Evolutionary conservation across 306 rosid species (phyloP).

Genomic region (Herpetospermum pedunculosum): DNA sequence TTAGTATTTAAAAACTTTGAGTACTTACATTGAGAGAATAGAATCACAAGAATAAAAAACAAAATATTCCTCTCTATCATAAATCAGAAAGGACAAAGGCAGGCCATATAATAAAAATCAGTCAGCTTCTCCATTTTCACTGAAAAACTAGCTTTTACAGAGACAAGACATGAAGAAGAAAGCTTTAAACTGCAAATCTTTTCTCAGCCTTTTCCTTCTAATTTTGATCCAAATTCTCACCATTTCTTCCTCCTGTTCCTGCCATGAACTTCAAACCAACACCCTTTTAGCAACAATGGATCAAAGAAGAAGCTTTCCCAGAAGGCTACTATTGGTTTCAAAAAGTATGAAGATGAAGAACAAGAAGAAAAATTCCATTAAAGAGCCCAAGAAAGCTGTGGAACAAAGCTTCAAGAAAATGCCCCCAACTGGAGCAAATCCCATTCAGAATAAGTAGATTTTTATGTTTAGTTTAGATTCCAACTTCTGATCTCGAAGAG

Average conservation of each 20-base stretch:
- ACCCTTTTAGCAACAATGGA: background rate
- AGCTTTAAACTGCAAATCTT: background rate
- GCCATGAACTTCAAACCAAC: conserved; percentile 11
- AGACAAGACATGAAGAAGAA: conserved; percentile 1
- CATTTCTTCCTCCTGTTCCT: conserved; percentile 18
- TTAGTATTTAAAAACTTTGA: too few species aligned
- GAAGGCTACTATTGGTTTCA: conserved; percentile 26
- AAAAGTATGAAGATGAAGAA: conserved; percentile 12
- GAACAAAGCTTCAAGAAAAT: conserved; percentile 36
- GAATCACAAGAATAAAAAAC: background rate
- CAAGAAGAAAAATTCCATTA: conserved; percentile 19
- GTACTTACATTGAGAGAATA: too few species aligned
- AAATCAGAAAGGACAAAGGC: background rate
- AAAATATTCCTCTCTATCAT: background rate
- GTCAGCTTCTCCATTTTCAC: background rate
- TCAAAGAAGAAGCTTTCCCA: conserved; percentile 14
- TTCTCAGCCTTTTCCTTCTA: conserved; percentile 14
- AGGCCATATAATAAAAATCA: background rate
- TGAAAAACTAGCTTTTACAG: background rate
- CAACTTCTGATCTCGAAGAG: too few species aligned
- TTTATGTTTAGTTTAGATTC: too few species aligned
- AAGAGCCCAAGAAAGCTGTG: conserved; percentile 36
- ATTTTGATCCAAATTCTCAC: conserved; percentile 28
- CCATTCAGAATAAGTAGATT: conserved; percentile 46
- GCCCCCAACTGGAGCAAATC: conserved; percentile 50